Percentiles rank a stretch among this genome's conserved stretches.
Conservation (phyloP, 2,329 filamentous ascomycete species). For the Fulvia fulva region DNA sequence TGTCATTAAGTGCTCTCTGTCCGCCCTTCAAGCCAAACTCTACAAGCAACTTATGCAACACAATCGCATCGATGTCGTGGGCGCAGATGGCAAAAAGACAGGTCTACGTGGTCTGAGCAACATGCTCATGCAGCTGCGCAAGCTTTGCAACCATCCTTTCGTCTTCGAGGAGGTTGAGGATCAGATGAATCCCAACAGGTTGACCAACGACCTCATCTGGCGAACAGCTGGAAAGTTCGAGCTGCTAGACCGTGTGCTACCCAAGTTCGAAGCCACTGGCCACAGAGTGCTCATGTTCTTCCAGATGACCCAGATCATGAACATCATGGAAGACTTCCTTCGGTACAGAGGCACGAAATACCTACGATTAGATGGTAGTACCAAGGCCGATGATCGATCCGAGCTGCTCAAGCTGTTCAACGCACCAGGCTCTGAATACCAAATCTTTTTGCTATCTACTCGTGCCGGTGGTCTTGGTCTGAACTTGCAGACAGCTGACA, state of each 20-base stretch:
- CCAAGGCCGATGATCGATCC: constrained; percentile 94
- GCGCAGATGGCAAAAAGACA: constrained; percentile 93
- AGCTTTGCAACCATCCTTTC: constrained; percentile 98
- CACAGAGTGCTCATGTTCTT: constrained; percentile 99
- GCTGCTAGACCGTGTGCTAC: constrained; percentile 82
- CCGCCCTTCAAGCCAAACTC: constrained; percentile 83
- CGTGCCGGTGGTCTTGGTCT: constrained; percentile 96
- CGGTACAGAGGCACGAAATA: constrained; percentile 79
- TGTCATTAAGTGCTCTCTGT: constrained; percentile 99
- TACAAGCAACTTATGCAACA: constrained; percentile 98
- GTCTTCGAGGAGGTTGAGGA: constrained; percentile 98
- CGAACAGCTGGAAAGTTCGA: constrained; percentile 96
- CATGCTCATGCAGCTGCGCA: constrained; percentile 99
- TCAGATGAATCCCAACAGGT: constrained; percentile 86
- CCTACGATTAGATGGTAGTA: constrained; percentile 90
- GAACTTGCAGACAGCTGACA: constrained; percentile 95
- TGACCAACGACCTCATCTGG: constrained; percentile 92
- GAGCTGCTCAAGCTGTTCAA: constrained; percentile 89
- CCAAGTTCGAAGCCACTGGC: constrained; percentile 85
- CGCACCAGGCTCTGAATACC: constrained; percentile 82
- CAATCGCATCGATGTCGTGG: constrained; percentile 89
- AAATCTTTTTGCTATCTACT: constrained; percentile 97
- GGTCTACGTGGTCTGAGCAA: constrained; percentile 93
- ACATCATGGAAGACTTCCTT: constrained; percentile 99
- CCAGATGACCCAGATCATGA: constrained; percentile 99